Evolutionary conservation across 495 filamentous ascomycete species (phyloP).

Genomic region (Talaromyces adpressus): DNA sequence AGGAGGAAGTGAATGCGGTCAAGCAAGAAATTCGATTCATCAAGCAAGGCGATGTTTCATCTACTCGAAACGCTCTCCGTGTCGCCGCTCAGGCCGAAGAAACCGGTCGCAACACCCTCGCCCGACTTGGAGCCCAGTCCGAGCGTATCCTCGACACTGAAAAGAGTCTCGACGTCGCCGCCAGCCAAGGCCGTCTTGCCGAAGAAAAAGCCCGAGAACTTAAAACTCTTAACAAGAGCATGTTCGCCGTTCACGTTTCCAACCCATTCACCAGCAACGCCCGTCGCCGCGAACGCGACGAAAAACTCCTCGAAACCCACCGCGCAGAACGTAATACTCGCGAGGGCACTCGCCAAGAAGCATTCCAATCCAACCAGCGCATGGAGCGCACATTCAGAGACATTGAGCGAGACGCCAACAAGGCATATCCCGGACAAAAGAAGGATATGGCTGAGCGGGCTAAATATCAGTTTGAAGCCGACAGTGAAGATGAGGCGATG

Average conservation of each 20-base stretch:
- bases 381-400: slow-evolving; percentile 56
- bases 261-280: slow-evolving; percentile 63
- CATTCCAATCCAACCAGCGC: slow-evolving; percentile 48
- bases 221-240: slow-evolving; percentile 69
- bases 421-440: slow-evolving; percentile 32
- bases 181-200: slow-evolving; percentile 61
- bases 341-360: slow-evolving; percentile 60
- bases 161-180: slow-evolving; percentile 62
- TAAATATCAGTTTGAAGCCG: slow-evolving; percentile 75
- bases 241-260: slow-evolving; percentile 72
- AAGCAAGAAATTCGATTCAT: slow-evolving; percentile 70
- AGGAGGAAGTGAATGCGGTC: slow-evolving; percentile 58
- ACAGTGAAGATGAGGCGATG: slow-evolving; percentile 69
- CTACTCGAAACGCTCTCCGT: slow-evolving; percentile 60
- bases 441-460: slow-evolving; percentile 56
- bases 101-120: slow-evolving; percentile 61
- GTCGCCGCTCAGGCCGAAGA: slow-evolving; percentile 64
- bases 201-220: slow-evolving; percentile 70
- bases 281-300: slow-evolving; percentile 52
- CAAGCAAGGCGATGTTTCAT: slow-evolving; percentile 67
- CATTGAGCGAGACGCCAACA: slow-evolving; percentile 32
- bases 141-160: slow-evolving; percentile 76
- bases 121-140: slow-evolving; percentile 63
- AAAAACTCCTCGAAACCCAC: slow-evolving; percentile 54
- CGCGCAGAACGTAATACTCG: slow-evolving; percentile 58